phyloP scores from a whole-genome alignment of 768 basidiomycete genomes.

The Collybia sordida region DNA sequence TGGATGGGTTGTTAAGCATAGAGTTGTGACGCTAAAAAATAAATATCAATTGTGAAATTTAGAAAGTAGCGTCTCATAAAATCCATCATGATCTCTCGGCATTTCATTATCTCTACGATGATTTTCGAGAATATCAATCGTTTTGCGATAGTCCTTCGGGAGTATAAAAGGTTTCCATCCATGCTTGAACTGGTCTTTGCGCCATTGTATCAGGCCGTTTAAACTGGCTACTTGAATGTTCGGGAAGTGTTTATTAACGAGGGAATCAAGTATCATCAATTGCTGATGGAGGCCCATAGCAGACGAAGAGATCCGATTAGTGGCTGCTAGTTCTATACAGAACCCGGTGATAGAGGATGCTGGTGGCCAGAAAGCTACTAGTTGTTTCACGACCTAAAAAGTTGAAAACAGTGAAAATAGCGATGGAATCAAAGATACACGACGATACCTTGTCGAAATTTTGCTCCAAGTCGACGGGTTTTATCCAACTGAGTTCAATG shows the following conservation, averaged over 20 bases:
- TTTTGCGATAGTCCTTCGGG: not conserved
- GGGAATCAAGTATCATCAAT: not conserved
- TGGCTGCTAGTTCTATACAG: not conserved
- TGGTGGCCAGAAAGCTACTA: constrained; percentile 8
- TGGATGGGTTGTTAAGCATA: too few species aligned
- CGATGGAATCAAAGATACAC: too few species aligned
- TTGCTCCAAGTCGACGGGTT: too few species aligned
- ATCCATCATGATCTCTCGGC: not conserved
- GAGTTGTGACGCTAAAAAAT: too few species aligned
- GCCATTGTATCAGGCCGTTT: constrained; percentile 8
- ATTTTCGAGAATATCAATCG: too few species aligned
- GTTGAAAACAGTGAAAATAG: not conserved
- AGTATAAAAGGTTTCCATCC: constrained; percentile 7
- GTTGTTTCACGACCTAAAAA: not conserved
- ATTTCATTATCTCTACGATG: too few species aligned
- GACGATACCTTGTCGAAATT: too few species aligned
- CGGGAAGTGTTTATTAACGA: constrained; percentile 7
- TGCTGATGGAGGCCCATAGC: constrained; percentile 7
- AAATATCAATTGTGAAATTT: too few species aligned
- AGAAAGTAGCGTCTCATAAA: not conserved
- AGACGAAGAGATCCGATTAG: not conserved
- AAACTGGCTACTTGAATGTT: constrained; percentile 7
- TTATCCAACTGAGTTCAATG: too few species aligned
- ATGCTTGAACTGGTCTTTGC: not conserved
- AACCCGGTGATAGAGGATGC: constrained; percentile 5